phyloP scores from a whole-genome alignment of 1,284 basidiomycete genomes.

The Amanita bisporigera region DNA sequence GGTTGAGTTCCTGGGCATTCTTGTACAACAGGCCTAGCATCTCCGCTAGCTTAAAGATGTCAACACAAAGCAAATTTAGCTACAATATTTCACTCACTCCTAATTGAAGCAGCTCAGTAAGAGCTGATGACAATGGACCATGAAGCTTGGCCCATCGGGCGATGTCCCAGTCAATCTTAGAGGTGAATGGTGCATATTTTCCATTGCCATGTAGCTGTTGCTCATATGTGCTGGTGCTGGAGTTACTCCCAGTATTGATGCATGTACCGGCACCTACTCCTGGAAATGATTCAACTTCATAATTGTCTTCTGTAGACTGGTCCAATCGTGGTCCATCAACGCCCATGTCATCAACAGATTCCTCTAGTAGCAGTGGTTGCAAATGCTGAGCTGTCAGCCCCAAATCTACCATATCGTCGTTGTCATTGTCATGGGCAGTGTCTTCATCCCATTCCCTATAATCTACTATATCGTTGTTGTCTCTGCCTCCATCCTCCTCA shows the following conservation, averaged over 20 bases:
- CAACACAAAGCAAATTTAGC: neutral
- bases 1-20: neutral
- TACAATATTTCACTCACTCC: slow-evolving; percentile 25
- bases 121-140: slow-evolving; percentile 35
- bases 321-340: too few relatives aligned
- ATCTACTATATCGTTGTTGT: too few relatives aligned
- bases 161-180: slow-evolving; percentile 25
- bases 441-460: too few relatives aligned
- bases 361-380: too few relatives aligned
- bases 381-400: too few relatives aligned
- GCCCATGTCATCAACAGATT: too few relatives aligned
- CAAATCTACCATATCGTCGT: too few relatives aligned
- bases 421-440: too few relatives aligned
- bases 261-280: neutral
- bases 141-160: slow-evolving; percentile 27
- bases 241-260: neutral
- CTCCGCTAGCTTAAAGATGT: neutral
- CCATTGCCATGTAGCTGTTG: neutral
- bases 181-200: slow-evolving; percentile 20
- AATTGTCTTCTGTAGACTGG: neutral
- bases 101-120: slow-evolving; percentile 38
- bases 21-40: neutral
- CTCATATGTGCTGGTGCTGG: neutral
- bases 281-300: neutral
- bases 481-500: too few relatives aligned